A percentile compares a stretch with the other conserved stretches of the same genome.
phyloP scores from a whole-genome alignment of 2,329 filamentous ascomycete genomes.

The Periconia sp. region DNA sequence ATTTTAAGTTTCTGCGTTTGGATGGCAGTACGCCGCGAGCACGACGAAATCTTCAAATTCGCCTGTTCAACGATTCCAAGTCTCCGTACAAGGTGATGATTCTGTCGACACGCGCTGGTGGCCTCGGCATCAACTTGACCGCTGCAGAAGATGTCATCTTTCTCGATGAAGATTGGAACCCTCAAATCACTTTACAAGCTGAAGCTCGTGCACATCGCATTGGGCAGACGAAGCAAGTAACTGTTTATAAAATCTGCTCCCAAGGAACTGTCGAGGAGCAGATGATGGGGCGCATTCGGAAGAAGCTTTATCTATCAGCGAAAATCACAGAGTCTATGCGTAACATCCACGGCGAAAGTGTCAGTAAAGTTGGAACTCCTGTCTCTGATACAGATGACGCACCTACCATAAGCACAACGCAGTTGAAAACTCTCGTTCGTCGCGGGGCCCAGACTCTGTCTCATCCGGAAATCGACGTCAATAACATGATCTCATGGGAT shows the following conservation, averaged over 20 bases:
- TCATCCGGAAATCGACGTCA: slow-evolving; percentile 55
- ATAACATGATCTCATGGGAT: slow-evolving; percentile 61
- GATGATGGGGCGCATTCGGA: slow-evolving; percentile 60
- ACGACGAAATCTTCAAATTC: slow-evolving; percentile 54
- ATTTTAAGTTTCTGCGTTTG: slow-evolving; percentile 52
- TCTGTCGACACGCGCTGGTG: slow-evolving; percentile 58
- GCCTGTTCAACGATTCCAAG: slow-evolving; percentile 53
- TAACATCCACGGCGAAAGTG: slow-evolving; percentile 50
- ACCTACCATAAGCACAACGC: slow-evolving; percentile 54
- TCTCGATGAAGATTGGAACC: slow-evolving; percentile 60
- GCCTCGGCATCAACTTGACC: slow-evolving; percentile 58
- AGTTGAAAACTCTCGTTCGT: slow-evolving; percentile 58
- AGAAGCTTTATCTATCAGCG: slow-evolving; percentile 63
- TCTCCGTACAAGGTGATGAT: slow-evolving; percentile 57
- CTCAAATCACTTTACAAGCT: slow-evolving; percentile 56
- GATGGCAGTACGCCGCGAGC: slow-evolving; percentile 55
- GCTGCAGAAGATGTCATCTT: slow-evolving; percentile 59
- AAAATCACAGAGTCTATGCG: slow-evolving; percentile 63
- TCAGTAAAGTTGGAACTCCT: slow-evolving; percentile 20
- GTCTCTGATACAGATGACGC: slow-evolving; percentile 46
- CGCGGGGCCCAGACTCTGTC: slow-evolving; percentile 57
- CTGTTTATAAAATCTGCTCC: slow-evolving; percentile 59
- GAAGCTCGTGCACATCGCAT: slow-evolving; percentile 59
- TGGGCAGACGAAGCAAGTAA: slow-evolving; percentile 57
- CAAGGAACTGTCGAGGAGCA: slow-evolving; percentile 61